phyloP scores from a whole-genome alignment of 306 rosid genomes.

The Quercus gilva region DNA sequence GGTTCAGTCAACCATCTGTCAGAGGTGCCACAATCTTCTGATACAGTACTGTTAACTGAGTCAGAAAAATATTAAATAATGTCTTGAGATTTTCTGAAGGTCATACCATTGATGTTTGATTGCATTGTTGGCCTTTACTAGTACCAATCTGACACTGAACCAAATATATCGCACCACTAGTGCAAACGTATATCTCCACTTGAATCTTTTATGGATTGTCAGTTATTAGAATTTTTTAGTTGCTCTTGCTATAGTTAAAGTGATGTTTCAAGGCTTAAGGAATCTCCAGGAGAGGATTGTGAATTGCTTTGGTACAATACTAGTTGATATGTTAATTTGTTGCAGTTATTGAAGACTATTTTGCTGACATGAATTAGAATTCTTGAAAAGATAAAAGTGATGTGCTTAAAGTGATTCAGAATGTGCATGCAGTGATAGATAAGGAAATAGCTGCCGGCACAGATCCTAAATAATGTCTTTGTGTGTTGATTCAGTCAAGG shows the following conservation, averaged over 20 bases:
- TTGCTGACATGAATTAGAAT: conserved; percentile 42
- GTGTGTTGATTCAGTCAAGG: conserved; percentile 96
- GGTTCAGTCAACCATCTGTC: background rate
- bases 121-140: background rate
- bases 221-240: background rate
- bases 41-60: background rate
- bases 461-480: conserved; percentile 67
- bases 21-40: background rate
- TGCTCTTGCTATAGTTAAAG: background rate
- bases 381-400: conserved; percentile 63
- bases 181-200: background rate
- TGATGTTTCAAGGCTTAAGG: background rate
- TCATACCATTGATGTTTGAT: background rate
- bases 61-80: background rate
- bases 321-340: conserved; percentile 11
- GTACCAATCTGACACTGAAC: background rate
- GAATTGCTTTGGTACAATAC: background rate
- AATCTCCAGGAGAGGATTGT: background rate
- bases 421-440: conserved; percentile 78
- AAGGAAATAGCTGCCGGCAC: conserved; percentile 75
- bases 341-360: conserved; percentile 4
- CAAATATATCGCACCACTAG: too few species aligned
- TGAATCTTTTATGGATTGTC: background rate
- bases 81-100: background rate
- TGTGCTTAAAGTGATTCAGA: conserved; percentile 70